A percentile compares a stretch with the other conserved stretches of the same genome.
phyloP scores from a whole-genome alignment of 2,329 filamentous ascomycete genomes.

The Cercospora citrullina region DNA sequence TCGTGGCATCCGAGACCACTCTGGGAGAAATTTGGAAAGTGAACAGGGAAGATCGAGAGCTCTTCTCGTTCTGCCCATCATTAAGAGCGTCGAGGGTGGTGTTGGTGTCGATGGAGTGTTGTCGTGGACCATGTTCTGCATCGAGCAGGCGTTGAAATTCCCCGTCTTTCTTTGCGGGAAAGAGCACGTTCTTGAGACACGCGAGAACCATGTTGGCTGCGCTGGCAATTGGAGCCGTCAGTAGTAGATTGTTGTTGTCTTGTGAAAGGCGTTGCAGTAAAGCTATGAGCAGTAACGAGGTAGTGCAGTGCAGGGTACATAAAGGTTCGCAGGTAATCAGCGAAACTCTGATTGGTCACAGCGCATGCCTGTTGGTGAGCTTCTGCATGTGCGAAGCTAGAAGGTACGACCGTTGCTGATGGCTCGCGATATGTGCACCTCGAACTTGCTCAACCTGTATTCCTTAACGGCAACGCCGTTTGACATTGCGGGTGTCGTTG shows the following conservation, averaged over 20 bases:
- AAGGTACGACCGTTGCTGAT: background rate
- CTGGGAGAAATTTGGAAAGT: slow-evolving; percentile 36
- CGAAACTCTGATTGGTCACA: background rate
- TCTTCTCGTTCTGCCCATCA: slow-evolving; percentile 8
- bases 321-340: background rate
- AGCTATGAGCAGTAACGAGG: background rate
- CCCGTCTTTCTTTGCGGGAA: slow-evolving; percentile 11
- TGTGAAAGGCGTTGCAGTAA: background rate
- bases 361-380: background rate
- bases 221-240: background rate
- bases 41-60: background rate
- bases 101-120: slow-evolving; percentile 11
- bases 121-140: slow-evolving; percentile 10
- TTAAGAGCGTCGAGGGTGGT: background rate
- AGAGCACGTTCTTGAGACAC: slow-evolving; percentile 12
- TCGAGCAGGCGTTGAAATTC: slow-evolving; percentile 14
- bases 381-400: background rate
- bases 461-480: background rate
- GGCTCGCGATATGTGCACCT: background rate
- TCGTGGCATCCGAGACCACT: slow-evolving; percentile 49
- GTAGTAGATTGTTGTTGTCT: background rate
- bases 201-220: slow-evolving; percentile 13
- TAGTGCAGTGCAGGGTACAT: background rate
- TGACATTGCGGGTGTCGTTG: slow-evolving; percentile 1
- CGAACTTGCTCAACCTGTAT: background rate